Base-by-base conservation (phyloP, 2,329 filamentous ascomycete species). In the Aureobasidium subglaciale region DNA sequence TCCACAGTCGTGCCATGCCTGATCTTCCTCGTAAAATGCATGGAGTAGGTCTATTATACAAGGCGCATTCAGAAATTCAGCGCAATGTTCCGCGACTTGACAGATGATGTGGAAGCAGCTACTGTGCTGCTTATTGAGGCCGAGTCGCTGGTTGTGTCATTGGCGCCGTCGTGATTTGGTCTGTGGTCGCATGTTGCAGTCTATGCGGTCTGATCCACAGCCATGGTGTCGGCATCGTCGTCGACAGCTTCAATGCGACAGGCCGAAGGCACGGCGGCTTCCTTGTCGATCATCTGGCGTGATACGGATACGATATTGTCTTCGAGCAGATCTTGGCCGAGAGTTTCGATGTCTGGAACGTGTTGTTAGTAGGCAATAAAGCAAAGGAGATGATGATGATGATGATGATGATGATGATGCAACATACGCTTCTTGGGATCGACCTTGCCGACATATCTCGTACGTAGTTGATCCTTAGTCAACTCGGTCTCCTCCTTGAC, bases 241-340 rank as follows among this genome's bases (percentile, higher is more conserved):
- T 87, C 79, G 73, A 86, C 85, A 70, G 82, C 85, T 24, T 54
- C 50, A n/a, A 38, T 54, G 9, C 50, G 50, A n/a, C 50, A 54
- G 10, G 50, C 50, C 34, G 50, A 54, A 18, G 92, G 89, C 73
- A 95, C 88, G 5, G 90, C 93, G 3, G 93, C 93, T 73, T 99
- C 93, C 77, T 97, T 97, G 77, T 97, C 93, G 67, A 99, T 97
- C 92, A 99, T 96, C 73, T 97, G 93, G 70, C 92, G 82, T 62
- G 90, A 95, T n/a, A 99, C 91, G 3, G 90, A 89, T 11, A 99
- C 93, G 62, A 99, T 99, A 74, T 99, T 99, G 81, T 99, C 93
- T 75, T 99, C 95, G 66, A 99, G 97, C 62, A 97, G 81, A 70
- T 95, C 86, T 74, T 96, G 91, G 55, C 93, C 93, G 43, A 99